Evolutionary conservation across 352 stramenopile genomes (phyloP).

Genomic region (Globisporangium camurandrum): DNA sequence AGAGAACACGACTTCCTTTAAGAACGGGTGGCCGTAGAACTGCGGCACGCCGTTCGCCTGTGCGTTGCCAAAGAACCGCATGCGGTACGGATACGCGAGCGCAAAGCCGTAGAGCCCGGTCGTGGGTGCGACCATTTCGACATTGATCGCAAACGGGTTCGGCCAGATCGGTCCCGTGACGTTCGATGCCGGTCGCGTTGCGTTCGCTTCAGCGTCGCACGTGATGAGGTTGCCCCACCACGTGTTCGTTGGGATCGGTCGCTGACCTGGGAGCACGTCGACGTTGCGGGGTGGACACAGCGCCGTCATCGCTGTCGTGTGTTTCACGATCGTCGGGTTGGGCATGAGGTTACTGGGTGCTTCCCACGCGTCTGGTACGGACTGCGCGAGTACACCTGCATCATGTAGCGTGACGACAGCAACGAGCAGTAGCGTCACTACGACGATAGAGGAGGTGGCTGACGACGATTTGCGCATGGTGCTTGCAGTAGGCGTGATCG

Average conservation of each 20-base stretch:
- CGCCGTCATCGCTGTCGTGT: slow-evolving; percentile 24
- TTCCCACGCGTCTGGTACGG: slow-evolving; percentile 34
- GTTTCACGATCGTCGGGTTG: slow-evolving; percentile 22
- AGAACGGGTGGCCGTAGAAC: slow-evolving; percentile 53
- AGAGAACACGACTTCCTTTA: slow-evolving; percentile 57
- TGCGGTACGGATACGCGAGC: slow-evolving; percentile 61
- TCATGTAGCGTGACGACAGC: not conserved
- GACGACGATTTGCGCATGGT: too few relatives aligned
- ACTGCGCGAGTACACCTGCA: not conserved
- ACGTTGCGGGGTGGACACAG: slow-evolving; percentile 59
- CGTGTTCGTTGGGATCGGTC: slow-evolving; percentile 63
- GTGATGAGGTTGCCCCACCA: slow-evolving; percentile 84
- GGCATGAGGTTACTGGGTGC: slow-evolving; percentile 26
- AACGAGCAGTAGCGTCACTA: not conserved
- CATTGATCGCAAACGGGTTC: slow-evolving; percentile 55
- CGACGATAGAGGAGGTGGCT: too few relatives aligned
- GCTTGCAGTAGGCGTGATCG: too few relatives aligned
- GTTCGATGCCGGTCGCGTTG: slow-evolving; percentile 37
- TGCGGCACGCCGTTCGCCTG: slow-evolving; percentile 25
- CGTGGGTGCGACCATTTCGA: slow-evolving; percentile 18
- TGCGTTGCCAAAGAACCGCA: slow-evolving; percentile 48
- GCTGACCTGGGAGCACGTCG: slow-evolving; percentile 23
- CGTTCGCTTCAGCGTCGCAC: slow-evolving; percentile 39
- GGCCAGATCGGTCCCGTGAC: slow-evolving; percentile 50
- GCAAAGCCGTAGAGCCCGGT: slow-evolving; percentile 35